Evolutionary conservation across 2,329 filamentous ascomycete genomes (phyloP), one percentile per base, ranked within the genome.

Genomic region (Fusarium sp.): DNA sequence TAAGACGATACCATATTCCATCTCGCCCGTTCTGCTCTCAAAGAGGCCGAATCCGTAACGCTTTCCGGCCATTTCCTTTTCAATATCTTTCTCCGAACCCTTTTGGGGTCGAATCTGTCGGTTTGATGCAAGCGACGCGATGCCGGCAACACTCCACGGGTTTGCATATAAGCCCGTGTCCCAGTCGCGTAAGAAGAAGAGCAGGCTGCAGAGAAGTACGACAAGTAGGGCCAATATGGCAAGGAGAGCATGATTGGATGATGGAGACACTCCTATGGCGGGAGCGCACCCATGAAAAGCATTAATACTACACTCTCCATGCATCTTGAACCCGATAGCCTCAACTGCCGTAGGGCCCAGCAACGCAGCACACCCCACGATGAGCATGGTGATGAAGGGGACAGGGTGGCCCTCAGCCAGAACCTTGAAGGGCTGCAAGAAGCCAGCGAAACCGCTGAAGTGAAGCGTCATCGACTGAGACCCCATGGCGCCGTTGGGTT

Each of bases 381-480:
- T 62, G 8, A 76, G 57, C 73, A 76, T 76, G 4, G 63, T 73
- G 9, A 75, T 67, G 12, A 76, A 76, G 3, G 74, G 64, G 0
- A 76, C 66, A 0, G 74, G 74, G 1, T 76, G 64, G 0, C 81
- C 80, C 30, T 78, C 75, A 2, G 74, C 12, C 1, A 84, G 71
- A 1, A 77, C 75, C 6, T 72, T 62, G 23, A 82, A 68, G 0
- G 83, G 82, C 3, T 76, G 74, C 1, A 80, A 10, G 7, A 85
- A 74, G 7, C 79, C 78, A 10, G 76, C 74, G 57, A 81, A 70
- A 0, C 83, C 82, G 4, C 71, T 61, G 31, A 83, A 85, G 60
- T 82, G 78, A 9, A 85, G 76, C 6, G 80, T 83, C 54, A 86
- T 77, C 0, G 84, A 85, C 41, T 84, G 78, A 1, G 74, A 68